Conservation (phyloP, 2,329 filamentous ascomycete genomes). For the Daldinia eschscholtzii region DNA sequence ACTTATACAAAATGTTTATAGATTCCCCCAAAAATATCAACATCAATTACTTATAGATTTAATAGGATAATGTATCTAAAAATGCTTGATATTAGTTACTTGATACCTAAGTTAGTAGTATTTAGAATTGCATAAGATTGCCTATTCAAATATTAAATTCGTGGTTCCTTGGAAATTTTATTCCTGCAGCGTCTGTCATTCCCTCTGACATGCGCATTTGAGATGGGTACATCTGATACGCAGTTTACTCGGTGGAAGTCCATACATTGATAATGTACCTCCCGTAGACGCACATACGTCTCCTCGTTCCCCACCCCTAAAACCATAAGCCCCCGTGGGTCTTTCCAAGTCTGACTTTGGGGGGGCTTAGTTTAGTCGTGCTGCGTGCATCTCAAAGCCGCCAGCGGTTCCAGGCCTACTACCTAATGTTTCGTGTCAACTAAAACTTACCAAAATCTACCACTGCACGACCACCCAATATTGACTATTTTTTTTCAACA, state of each 20-base stretch:
- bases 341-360: constrained; percentile 17
- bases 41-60: not conserved
- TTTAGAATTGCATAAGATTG: constrained; percentile 15
- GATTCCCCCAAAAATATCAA: too few species aligned
- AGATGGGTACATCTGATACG: not conserved
- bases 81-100: not conserved
- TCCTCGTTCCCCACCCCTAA: constrained; percentile 3
- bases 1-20: not conserved
- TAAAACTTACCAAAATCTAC: constrained; percentile 22
- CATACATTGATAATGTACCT: constrained; percentile 16
- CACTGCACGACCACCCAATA: constrained; percentile 30
- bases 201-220: constrained; percentile 3
- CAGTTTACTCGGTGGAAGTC: not conserved
- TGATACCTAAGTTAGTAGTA: constrained; percentile 2
- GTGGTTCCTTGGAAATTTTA: constrained; percentile 24
- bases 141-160: constrained; percentile 19
- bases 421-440: constrained; percentile 33
- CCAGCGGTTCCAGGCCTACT: constrained; percentile 29
- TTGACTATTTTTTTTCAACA: constrained; percentile 41
- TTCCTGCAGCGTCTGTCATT: constrained; percentile 23
- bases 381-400: constrained; percentile 14
- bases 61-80: not conserved
- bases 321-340: constrained; percentile 14
- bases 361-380: constrained; percentile 22
- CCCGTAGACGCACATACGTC: not conserved